Evolutionary conservation across 805 yeast genomes (phyloP).

Genomic region (Kodamaea nitidulidarum): DNA sequence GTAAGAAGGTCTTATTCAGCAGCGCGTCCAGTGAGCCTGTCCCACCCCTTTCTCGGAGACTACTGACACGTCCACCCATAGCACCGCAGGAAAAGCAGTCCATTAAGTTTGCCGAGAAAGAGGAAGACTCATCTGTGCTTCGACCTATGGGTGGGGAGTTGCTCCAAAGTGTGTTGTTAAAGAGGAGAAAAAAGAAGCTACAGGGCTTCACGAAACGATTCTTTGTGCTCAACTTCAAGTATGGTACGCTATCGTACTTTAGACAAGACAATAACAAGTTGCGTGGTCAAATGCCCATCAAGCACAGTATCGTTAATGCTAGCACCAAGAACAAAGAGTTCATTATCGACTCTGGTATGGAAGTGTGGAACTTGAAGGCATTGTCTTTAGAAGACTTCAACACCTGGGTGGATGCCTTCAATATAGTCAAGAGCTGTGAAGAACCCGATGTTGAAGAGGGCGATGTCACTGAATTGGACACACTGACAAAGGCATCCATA

Average conservation of each 20-base stretch:
- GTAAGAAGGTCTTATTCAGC: slow-evolving; percentile 75
- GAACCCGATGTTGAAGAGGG: slow-evolving; percentile 8
- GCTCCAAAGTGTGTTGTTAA: slow-evolving; percentile 72
- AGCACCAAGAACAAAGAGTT: slow-evolving; percentile 63
- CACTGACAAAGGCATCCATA: slow-evolving; percentile 1
- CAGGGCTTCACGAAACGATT: slow-evolving; percentile 86
- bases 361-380: slow-evolving; percentile 85
- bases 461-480: slow-evolving; percentile 10
- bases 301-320: slow-evolving; percentile 77
- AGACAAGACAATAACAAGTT: slow-evolving; percentile 67
- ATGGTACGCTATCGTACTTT: slow-evolving; percentile 81
- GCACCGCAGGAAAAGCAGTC: slow-evolving; percentile 13
- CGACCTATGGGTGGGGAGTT: slow-evolving; percentile 62
- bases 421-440: slow-evolving; percentile 40
- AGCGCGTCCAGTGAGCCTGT: slow-evolving; percentile 17
- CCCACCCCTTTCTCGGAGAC: slow-evolving; percentile 1
- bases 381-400: slow-evolving; percentile 60
- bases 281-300: slow-evolving; percentile 90
- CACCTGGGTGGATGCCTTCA: slow-evolving; percentile 79
- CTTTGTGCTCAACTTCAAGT: slow-evolving; percentile 76
- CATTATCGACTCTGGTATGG: slow-evolving; percentile 90
- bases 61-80: slow-evolving; percentile 1
- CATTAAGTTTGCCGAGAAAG: neutral
- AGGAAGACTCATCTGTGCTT: slow-evolving; percentile 15
- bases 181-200: slow-evolving; percentile 72